Evolutionary conservation across 2,329 filamentous ascomycete species (phyloP), one percentile per base, ranked within the genome.

Genomic region (Xylariomycetidae sp.): DNA sequence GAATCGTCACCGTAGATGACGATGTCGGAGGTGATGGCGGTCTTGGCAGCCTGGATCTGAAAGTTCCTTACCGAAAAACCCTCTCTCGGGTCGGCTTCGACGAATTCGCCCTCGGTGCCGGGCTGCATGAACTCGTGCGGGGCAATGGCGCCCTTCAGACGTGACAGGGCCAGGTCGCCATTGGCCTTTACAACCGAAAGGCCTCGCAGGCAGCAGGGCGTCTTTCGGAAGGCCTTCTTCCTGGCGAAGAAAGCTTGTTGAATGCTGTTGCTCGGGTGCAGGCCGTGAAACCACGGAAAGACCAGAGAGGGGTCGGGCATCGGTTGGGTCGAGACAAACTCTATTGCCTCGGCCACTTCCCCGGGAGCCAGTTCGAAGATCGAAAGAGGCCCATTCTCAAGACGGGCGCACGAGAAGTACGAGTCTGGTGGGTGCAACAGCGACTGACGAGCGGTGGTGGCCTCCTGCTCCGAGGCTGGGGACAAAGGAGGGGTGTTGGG

Each of bases 21-120:
- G 43, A 98, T 86, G 56, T 98, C 92, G 1, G 89, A 95, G 7
- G 92, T 75, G 44, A 84, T 77, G 34, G 89, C 89, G 44, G 85
- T 67, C 58, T 98, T 98, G 38, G 84, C 84, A 0, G 85, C 75
- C 59, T 98, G 92, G 24, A 96, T 96, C 50, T 96, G 90, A 54
- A 98, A 98, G 58, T 96, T 96, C 28, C 92, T 79, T 26, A 96
- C 89, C 4, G 87, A 95, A 55, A 96, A 96, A 7, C 92, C 92
- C 45, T 94, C 85, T 35, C 67, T 74, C 2, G 92, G 92, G 53
- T 98, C 92, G 25, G 82, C 74, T 26, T 94, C 85, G 40, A 88
- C 64, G 53, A 98, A 95, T 15, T 79, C 70, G 27, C 73, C 61
- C 12, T 62, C 60, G 3, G 52, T 54, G 3, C 58, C 56, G 0